These are phyloP conservation scores for Cladobotryum mycophilum DNA, from an alignment of 2,329 filamentous ascomycete genomes.

Conservation along the genomic window DNA sequence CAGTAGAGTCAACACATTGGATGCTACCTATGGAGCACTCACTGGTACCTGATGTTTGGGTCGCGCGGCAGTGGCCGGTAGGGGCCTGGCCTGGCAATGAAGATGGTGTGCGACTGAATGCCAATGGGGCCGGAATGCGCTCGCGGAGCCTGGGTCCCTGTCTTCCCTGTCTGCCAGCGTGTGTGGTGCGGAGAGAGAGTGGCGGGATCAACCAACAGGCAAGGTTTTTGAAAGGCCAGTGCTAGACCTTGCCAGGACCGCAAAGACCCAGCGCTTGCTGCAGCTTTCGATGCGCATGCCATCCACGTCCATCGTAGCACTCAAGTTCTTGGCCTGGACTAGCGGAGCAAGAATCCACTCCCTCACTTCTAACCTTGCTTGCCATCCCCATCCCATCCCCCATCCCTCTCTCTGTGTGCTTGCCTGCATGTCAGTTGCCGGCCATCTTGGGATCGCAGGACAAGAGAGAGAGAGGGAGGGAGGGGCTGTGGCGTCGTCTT, in stretches of 20 bases:
- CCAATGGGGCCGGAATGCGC: constrained; percentile 10
- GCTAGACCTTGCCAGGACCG: too few relatives aligned
- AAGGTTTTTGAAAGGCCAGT: not conserved
- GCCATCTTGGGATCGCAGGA: constrained; percentile 13
- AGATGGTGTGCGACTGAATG: constrained; percentile 1
- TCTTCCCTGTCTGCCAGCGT: constrained; percentile 10
- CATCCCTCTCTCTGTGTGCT: constrained; percentile 2
- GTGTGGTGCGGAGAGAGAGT: constrained; percentile 12
- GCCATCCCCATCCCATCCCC: too few relatives aligned
- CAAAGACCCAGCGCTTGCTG: constrained; percentile 8
- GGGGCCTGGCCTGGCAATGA: not conserved
- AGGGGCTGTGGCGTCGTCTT: constrained; percentile 13
- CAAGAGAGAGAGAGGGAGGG: not conserved
- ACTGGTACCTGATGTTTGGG: not conserved
- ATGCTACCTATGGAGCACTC: too few relatives aligned
- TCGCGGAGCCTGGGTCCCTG: constrained; percentile 11
- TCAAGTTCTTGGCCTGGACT: constrained; percentile 1
- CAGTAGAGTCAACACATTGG: too few relatives aligned
- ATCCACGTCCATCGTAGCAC: constrained; percentile 10
- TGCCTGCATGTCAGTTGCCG: constrained; percentile 15
- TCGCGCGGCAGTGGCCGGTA: not conserved
- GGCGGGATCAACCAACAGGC: constrained; percentile 11
- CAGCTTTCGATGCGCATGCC: constrained; percentile 11
- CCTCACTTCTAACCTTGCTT: not conserved
- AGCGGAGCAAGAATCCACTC: constrained; percentile 3